Evolutionary conservation across 768 basidiomycete genomes (phyloP), one percentile per base, ranked within the genome.

Genomic region (Mycena amicta): DNA sequence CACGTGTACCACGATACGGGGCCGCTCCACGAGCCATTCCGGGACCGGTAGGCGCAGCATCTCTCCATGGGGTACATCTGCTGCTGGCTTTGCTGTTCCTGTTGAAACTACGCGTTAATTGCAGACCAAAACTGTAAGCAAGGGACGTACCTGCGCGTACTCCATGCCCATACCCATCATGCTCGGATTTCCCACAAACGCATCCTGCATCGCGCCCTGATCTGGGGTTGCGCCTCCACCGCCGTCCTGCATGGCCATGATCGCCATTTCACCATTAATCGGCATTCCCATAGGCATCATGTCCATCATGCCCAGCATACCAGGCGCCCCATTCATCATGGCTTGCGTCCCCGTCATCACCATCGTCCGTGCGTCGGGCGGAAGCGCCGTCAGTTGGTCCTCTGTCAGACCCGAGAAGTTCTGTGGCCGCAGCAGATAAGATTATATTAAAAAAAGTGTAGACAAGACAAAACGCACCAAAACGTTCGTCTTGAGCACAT

Each of bases 381-480:
- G 92, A 37, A 95, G 81, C 30, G 84, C 85, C 27, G 85, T 78
- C 39, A 92, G 79, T 68, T 90, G 90, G 53, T 90, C 91, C 72
- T 93, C 93, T 46, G 83, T 82, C 87, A 93, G 89, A 11, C 84
- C 88, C 1, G 90, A 78, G 68, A 93, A 90, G 69, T 88, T 92
- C 91, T 93, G 65, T 2, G 29, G 16, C 15, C 5, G 13, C 15
- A 11, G 8, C 3, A 18, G n/a, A 16, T 59, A 40, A 5, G 59
- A n/a, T 59, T 40, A 6, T 60, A 27, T 31, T 20, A 30, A n/a
- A 49, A 39, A 43, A 57, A n/a, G n/a, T n/a, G n/a, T 26, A 13
- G 39, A 47, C 26, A 55, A 37, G 57, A 6, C 8, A 45, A n/a
- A 11, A 80, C 90, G 66, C 66, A 93, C 92, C 59, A 93, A 77